Evolutionary conservation across 805 yeast genomes (phyloP), one percentile per base, ranked within the genome.

Genomic region (Maudiozyma turicensis): DNA sequence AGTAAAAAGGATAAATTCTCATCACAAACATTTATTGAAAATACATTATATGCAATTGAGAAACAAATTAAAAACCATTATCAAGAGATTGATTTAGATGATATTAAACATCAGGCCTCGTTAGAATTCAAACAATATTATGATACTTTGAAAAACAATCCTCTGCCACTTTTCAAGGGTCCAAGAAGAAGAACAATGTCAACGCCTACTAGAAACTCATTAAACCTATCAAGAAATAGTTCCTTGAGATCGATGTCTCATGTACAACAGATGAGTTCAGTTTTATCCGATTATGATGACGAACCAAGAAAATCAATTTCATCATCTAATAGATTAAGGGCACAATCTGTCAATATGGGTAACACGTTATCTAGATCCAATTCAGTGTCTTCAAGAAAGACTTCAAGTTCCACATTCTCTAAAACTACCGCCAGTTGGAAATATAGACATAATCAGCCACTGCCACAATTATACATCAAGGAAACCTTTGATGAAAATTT

Each of bases 21-120:
- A 7, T 64, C 62, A 43, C 61, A 68, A 3, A 69, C 70, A 44
- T 81, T 77, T 54, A 70, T 77, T 13, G 64, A 66, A 13, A 80
- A 78, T 57, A 78, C 85, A 1, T 44, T 72, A 29, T 65, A 69
- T 47, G 80, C 84, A 0, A 57, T 80, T 31, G 58, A 59, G 34
- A 56, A 59, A 28, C 69, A 65, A 48, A 48, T 52, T 6, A 31
- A 48, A n/a, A 46, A 44, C 6, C 33, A 47, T 7, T 51, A 54
- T 30, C 14, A 42, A 9, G 20, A 29, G 0, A 10, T 48, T 3
- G 54, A 48, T 20, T 6, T 47, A 6, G 39, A 42, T 13, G 44
- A 56, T 11, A 37, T 52, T 8, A 45, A 46, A 26, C 30, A 48
- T 4, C 46, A 47, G 32, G 44, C 64, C 4, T 42, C 46, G 26